Conservation (phyloP, 106 monocot species). For the Allium fistulosum region DNA sequence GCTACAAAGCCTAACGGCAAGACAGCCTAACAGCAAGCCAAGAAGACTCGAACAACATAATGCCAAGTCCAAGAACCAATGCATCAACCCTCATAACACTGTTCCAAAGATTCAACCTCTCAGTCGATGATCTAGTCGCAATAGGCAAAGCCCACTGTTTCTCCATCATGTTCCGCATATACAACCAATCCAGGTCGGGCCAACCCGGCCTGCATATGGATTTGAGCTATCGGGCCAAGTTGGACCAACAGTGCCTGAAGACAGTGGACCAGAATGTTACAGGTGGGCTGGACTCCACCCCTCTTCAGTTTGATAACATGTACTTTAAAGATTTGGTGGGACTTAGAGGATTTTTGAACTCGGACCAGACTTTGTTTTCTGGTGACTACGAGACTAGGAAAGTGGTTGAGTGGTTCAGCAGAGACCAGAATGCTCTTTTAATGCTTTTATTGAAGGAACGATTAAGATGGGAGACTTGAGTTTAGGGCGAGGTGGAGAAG, state of each 20-base stretch:
- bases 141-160: slow-evolving; percentile 73
- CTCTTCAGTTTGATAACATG: slow-evolving; percentile 50
- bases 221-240: slow-evolving; percentile 13
- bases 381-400: slow-evolving; percentile 19
- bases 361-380: slow-evolving; percentile 58
- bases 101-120: slow-evolving; percentile 51
- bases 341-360: slow-evolving; percentile 56
- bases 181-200: slow-evolving; percentile 66
- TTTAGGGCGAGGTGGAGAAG: slow-evolving; percentile 28
- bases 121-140: slow-evolving; percentile 54
- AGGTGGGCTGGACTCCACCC: slow-evolving; percentile 49
- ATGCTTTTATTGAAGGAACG: slow-evolving; percentile 61
- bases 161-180: slow-evolving; percentile 69
- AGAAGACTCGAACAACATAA: slow-evolving; percentile 53
- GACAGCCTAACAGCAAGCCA: slow-evolving; percentile 70
- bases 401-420: slow-evolving; percentile 28
- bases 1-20: too few relatives aligned
- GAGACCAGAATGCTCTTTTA: slow-evolving; percentile 37
- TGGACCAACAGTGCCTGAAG: slow-evolving; percentile 31
- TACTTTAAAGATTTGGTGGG: slow-evolving; percentile 69
- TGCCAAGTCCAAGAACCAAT: slow-evolving; percentile 67
- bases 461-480: slow-evolving; percentile 65
- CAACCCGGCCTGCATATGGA: slow-evolving; percentile 53
- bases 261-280: slow-evolving; percentile 41
- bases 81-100: slow-evolving; percentile 42